Evolutionary conservation across 2,329 filamentous ascomycete species (phyloP).

Genomic region (Xylaria sp.): DNA sequence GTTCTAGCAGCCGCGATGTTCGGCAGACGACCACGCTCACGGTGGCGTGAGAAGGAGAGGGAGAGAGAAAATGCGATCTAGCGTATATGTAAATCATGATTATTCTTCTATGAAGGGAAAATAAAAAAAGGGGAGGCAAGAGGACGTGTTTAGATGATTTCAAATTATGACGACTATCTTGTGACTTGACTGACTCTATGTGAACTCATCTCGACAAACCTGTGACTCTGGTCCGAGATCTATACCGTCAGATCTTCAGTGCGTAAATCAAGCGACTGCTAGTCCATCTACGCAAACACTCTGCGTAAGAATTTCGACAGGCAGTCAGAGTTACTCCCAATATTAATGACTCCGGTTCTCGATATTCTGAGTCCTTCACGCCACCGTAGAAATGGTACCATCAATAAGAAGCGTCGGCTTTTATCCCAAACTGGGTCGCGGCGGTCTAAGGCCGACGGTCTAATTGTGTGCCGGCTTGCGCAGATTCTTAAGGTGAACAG

Average conservation of each 20-base stretch:
- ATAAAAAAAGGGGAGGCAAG: neutral
- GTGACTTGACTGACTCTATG: neutral
- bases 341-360: neutral
- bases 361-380: neutral
- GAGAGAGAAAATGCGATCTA: neutral
- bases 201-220: neutral
- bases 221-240: neutral
- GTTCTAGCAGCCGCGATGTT: conserved; percentile 60
- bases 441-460: neutral
- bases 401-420: neutral
- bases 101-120: neutral
- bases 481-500: conserved; percentile 34
- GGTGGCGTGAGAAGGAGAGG: conserved; percentile 34
- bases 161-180: neutral
- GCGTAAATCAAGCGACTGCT: neutral
- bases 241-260: neutral
- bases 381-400: neutral
- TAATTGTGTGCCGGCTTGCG: conserved; percentile 13
- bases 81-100: conserved; percentile 1
- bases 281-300: neutral
- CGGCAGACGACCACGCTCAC: conserved; percentile 53
- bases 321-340: too few relatives aligned
- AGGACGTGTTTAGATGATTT: neutral
- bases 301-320: neutral
- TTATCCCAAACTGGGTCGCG: neutral